Conservation (phyloP, 345 rosid genomes). For the Mallotus nudiflorus region DNA sequence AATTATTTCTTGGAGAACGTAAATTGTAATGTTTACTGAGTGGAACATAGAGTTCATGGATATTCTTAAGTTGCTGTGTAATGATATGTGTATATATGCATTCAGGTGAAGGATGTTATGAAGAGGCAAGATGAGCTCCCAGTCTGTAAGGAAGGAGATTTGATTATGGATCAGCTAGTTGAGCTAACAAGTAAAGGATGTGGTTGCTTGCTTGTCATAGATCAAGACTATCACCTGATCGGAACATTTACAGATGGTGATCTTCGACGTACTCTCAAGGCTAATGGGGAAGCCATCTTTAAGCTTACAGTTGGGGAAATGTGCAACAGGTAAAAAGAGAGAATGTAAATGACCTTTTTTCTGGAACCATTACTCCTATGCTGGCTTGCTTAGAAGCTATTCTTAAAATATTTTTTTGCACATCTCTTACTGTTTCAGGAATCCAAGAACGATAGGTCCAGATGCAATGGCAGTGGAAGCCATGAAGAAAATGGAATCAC, state of each 20-base stretch:
- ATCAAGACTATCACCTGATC: constrained; percentile 57
- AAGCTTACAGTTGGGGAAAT: constrained; percentile 89
- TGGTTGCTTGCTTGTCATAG: constrained; percentile 84
- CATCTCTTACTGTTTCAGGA: constrained; percentile 43
- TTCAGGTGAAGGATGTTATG: constrained; percentile 96
- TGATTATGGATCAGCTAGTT: constrained; percentile 91
- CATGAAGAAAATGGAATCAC: constrained; percentile 95
- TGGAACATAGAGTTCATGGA: neutral
- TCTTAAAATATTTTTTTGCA: neutral
- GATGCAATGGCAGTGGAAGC: constrained; percentile 99
- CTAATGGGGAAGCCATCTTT: constrained; percentile 85
- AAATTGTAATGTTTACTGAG: too few relatives aligned
- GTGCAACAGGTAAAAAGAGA: constrained; percentile 74
- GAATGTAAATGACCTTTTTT: too few relatives aligned
- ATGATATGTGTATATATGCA: neutral
- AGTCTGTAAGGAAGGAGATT: constrained; percentile 76
- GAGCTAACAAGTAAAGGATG: constrained; percentile 95
- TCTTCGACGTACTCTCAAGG: constrained; percentile 88
- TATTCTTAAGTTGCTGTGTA: neutral
- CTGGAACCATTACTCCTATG: neutral
- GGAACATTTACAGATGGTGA: constrained; percentile 98
- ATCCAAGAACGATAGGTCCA: constrained; percentile 75
- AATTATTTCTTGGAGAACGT: neutral
- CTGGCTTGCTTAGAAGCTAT: neutral
- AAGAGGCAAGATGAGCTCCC: constrained; percentile 91